Percentiles rank a stretch among this genome's conserved stretches.
phyloP scores from a whole-genome alignment of 495 filamentous ascomycete species.

The Tetracladium setigerum region DNA sequence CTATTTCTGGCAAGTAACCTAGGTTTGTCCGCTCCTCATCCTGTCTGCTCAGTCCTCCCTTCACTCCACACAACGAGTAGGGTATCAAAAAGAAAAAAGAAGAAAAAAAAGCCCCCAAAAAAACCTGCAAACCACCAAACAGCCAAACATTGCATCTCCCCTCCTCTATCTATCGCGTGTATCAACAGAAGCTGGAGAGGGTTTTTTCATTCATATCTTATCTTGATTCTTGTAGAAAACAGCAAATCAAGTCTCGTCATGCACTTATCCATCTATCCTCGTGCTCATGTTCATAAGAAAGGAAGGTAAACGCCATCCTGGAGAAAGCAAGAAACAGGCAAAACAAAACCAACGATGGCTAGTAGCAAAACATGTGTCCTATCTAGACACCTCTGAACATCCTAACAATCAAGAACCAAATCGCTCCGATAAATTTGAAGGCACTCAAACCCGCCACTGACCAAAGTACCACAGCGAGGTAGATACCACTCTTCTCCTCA shows the following conservation, averaged over 20 bases:
- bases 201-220: neutral
- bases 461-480: conserved; percentile 89
- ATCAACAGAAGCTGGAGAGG: too few relatives aligned
- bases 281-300: too few relatives aligned
- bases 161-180: too few relatives aligned
- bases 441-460: conserved; percentile 77
- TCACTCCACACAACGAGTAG: too few relatives aligned
- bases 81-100: neutral
- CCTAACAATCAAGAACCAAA: conserved; percentile 93
- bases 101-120: neutral
- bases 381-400: conserved; percentile 65
- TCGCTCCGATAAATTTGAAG: conserved; percentile 84
- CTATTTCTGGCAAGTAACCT: too few relatives aligned
- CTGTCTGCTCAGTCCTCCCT: too few relatives aligned
- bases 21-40: too few relatives aligned
- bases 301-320: neutral
- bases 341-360: conserved; percentile 4
- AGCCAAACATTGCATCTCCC: too few relatives aligned
- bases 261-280: too few relatives aligned
- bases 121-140: too few relatives aligned
- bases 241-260: neutral
- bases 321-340: neutral
- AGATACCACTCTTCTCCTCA: conserved; percentile 56
- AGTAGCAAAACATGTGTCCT: conserved; percentile 1
- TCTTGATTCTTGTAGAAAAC: neutral